Evolutionary conservation across 371 early-diverging fungal species (phyloP).

Genomic region (Haplosporangium sp.): DNA sequence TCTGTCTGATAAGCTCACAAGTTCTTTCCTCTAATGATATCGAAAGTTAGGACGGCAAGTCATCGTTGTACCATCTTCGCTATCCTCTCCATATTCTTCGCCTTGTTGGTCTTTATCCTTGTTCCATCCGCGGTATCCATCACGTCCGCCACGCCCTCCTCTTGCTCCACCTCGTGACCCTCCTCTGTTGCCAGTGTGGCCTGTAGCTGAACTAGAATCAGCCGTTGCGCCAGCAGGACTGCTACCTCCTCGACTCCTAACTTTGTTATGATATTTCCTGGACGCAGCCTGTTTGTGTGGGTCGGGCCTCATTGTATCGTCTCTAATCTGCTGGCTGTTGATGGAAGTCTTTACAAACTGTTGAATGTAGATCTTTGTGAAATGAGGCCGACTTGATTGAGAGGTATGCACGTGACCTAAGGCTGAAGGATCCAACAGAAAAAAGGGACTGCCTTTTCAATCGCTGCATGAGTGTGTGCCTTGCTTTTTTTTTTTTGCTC

Average conservation of each 20-base stretch:
- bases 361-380: no score
- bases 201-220: slow-evolving; percentile 10
- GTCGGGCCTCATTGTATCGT: slow-evolving; percentile 42
- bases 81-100: slow-evolving; percentile 7
- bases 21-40: neutral
- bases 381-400: no score
- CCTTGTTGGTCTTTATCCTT: slow-evolving; percentile 3
- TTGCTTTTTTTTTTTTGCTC: no score
- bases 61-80: slow-evolving; percentile 11
- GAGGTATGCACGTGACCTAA: no score
- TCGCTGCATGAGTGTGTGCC: no score
- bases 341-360: no score
- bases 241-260: slow-evolving; percentile 27
- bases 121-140: slow-evolving; percentile 20
- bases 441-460: no score
- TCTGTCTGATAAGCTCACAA: neutral
- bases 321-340: no score
- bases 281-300: slow-evolving; percentile 54
- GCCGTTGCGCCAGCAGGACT: slow-evolving; percentile 6
- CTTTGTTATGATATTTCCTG: slow-evolving; percentile 48
- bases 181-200: slow-evolving; percentile 17
- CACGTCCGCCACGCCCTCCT: slow-evolving; percentile 20
- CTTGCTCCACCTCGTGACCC: slow-evolving; percentile 13
- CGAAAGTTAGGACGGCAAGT: neutral
- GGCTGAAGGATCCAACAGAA: no score